phyloP scores from a whole-genome alignment of 1,284 basidiomycete genomes.

The Puccinia sorghi region DNA sequence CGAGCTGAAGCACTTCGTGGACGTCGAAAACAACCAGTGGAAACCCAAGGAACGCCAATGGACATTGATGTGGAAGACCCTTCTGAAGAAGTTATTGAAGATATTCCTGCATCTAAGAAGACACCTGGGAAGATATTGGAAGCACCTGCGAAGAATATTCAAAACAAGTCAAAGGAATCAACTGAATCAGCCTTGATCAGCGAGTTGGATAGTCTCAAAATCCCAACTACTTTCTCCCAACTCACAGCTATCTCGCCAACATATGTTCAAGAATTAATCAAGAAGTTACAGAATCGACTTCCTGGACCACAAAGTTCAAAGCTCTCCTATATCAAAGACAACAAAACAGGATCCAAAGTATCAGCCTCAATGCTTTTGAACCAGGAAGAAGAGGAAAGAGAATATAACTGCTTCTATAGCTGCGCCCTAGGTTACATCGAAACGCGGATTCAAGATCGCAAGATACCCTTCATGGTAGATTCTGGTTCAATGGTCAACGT shows the following conservation, averaged over 20 bases:
- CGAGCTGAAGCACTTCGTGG: too few relatives aligned
- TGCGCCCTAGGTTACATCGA: conserved; percentile 4
- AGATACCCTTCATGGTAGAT: neutral
- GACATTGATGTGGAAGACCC: too few relatives aligned
- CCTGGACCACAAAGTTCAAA: neutral
- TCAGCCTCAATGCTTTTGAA: neutral
- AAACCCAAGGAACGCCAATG: too few relatives aligned
- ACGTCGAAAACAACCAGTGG: too few relatives aligned
- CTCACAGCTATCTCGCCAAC: neutral
- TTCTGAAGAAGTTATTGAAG: too few relatives aligned
- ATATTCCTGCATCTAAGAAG: too few relatives aligned
- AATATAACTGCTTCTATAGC: conserved; percentile 3
- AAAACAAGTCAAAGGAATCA: too few relatives aligned
- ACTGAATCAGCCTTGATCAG: too few relatives aligned
- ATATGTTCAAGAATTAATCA: conserved; percentile 9
- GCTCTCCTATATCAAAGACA: neutral
- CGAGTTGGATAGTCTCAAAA: neutral
- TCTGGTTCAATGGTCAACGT: conserved; percentile 3
- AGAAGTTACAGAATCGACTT: neutral
- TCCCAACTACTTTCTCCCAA: conserved; percentile 9
- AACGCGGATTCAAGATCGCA: neutral
- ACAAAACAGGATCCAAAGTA: neutral
- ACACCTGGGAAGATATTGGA: too few relatives aligned
- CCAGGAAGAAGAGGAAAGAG: neutral
- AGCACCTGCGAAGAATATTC: too few relatives aligned